phyloP scores from a whole-genome alignment of 306 rosid genomes.

The Trichosanthes cucumerina region DNA sequence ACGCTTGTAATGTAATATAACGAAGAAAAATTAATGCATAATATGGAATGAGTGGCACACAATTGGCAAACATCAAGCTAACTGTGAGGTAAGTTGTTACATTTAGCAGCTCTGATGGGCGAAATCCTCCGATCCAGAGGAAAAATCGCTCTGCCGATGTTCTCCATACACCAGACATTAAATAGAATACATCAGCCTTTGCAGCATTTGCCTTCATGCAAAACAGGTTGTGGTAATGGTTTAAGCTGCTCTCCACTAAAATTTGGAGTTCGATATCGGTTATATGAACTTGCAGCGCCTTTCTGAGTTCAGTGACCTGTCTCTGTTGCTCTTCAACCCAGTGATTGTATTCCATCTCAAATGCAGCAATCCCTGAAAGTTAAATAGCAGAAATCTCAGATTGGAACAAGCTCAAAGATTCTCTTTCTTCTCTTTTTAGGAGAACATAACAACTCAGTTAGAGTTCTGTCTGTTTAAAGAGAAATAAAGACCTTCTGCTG shows the following conservation, averaged over 20 bases:
- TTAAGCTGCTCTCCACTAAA: slow-evolving; percentile 51
- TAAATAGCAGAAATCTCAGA: not conserved
- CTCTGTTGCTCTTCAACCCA: slow-evolving; percentile 82
- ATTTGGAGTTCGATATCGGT: slow-evolving; percentile 46
- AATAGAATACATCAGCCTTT: slow-evolving; percentile 64
- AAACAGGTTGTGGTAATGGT: slow-evolving; percentile 59
- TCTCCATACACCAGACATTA: slow-evolving; percentile 81
- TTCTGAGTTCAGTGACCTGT: slow-evolving; percentile 51
- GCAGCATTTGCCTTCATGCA: slow-evolving; percentile 72
- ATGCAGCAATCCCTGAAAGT: slow-evolving; percentile 50
- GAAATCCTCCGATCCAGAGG: slow-evolving; percentile 97
- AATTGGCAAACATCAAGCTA: not conserved
- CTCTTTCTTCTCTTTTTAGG: not conserved
- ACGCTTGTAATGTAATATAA: not conserved
- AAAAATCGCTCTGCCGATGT: slow-evolving; percentile 71
- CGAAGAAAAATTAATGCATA: not conserved
- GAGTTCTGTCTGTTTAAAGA: not conserved
- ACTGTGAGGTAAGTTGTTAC: slow-evolving; percentile 23
- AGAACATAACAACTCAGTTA: not conserved
- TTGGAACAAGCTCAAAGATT: not conserved
- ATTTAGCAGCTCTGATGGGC: slow-evolving; percentile 83
- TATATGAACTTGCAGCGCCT: slow-evolving; percentile 48
- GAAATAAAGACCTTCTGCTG: not conserved
- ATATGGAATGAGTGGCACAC: not conserved
- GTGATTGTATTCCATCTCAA: slow-evolving; percentile 69